Conservation (phyloP, 2,329 filamentous ascomycete species). For the Apiospora pterosperma region DNA sequence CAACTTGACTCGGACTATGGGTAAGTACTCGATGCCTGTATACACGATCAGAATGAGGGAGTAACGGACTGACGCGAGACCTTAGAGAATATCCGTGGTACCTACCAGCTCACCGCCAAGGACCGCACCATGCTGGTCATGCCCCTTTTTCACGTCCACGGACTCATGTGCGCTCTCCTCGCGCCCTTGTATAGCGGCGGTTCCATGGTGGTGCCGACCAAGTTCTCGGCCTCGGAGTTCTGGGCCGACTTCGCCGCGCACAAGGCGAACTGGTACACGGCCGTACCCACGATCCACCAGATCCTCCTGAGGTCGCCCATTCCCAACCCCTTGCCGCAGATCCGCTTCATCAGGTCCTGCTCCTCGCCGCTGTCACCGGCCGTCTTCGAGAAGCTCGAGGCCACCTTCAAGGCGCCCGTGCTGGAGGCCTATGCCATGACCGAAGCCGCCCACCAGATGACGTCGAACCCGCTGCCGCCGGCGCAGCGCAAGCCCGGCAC, state of each 20-base stretch:
- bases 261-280: conserved; percentile 87
- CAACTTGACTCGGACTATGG: conserved; percentile 80
- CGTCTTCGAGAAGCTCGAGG: conserved; percentile 75
- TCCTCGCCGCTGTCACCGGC: conserved; percentile 81
- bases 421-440: conserved; percentile 93
- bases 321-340: conserved; percentile 65
- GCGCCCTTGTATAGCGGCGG: conserved; percentile 73
- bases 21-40: conserved; percentile 32
- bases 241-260: conserved; percentile 74
- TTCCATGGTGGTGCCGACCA: conserved; percentile 73
- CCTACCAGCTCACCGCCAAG: conserved; percentile 66
- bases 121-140: conserved; percentile 86
- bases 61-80: neutral
- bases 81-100: conserved; percentile 70
- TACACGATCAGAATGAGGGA: neutral
- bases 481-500: conserved; percentile 75
- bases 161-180: conserved; percentile 78
- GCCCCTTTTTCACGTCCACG: conserved; percentile 89
- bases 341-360: conserved; percentile 86
- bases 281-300: conserved; percentile 90
- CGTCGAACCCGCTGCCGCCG: conserved; percentile 68
- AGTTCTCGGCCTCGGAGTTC: conserved; percentile 80
- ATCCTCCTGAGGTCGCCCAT: conserved; percentile 74
- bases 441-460: conserved; percentile 84
- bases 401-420: conserved; percentile 73